These are phyloP conservation scores for Nemania diffusa DNA, from an alignment of 2,329 filamentous ascomycete species.

Conservation along the genomic window DNA sequence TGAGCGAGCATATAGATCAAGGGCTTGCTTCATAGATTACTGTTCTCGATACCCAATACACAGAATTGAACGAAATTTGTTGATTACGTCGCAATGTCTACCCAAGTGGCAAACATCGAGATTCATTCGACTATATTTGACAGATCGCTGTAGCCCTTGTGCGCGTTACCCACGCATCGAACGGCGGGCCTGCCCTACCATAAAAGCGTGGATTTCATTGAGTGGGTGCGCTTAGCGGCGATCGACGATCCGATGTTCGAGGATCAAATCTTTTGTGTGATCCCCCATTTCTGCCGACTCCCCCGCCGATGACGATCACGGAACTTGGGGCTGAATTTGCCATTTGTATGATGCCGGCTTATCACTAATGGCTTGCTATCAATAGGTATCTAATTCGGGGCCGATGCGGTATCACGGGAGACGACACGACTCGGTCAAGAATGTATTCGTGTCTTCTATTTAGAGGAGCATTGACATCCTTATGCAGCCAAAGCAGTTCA, in stretches of 20 bases:
- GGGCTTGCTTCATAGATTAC: constrained; percentile 31
- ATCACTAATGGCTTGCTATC: constrained; percentile 4
- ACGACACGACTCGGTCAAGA: constrained; percentile 4
- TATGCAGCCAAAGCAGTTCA: not conserved
- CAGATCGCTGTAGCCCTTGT: constrained; percentile 19
- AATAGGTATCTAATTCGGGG: not conserved
- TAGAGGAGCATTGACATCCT: constrained; percentile 4
- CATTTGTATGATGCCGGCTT: constrained; percentile 13
- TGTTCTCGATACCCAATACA: constrained; percentile 46
- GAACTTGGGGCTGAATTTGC: constrained; percentile 13
- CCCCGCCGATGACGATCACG: constrained; percentile 15
- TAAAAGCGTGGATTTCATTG: constrained; percentile 20
- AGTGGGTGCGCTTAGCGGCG: constrained; percentile 33
- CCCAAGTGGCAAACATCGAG: constrained; percentile 32
- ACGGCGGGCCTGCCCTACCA: constrained; percentile 14
- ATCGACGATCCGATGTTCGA: constrained; percentile 29
- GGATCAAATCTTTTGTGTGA: constrained; percentile 9
- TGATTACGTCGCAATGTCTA: constrained; percentile 17
- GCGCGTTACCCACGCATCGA: constrained; percentile 6
- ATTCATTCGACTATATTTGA: constrained; percentile 19
- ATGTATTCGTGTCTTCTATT: constrained; percentile 3
- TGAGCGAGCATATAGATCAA: constrained; percentile 33
- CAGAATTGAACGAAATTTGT: constrained; percentile 25
- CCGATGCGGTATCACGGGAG: not conserved
- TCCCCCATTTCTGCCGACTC: constrained; percentile 6